Evolutionary conservation across 305 asterid genomes (phyloP).

Genomic region (Solanum hybrid): DNA sequence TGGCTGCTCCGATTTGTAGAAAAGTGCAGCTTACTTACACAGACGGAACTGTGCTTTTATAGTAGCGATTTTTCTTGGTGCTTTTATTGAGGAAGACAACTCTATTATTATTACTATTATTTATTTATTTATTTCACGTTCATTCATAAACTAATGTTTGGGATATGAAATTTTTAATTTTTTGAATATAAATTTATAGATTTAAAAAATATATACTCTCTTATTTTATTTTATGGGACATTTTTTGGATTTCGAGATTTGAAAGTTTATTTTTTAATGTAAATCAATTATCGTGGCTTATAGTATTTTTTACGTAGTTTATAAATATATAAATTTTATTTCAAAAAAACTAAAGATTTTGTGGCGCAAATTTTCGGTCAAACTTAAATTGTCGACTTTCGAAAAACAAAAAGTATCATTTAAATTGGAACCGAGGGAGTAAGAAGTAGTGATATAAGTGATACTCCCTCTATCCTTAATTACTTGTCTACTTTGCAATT

Average conservation of each 20-base stretch:
- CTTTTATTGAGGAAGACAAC: not conserved
- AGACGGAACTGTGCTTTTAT: not conserved
- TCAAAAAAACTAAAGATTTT: no score
- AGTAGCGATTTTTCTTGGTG: not conserved
- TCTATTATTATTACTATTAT: not conserved
- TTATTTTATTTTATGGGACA: no score
- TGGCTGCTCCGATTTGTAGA: not conserved
- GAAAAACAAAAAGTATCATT: accelerated
- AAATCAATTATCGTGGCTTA: accelerated
- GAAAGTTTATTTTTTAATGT: no score
- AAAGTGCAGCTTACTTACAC: not conserved
- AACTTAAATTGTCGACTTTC: no score
- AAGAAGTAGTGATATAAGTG: not conserved
- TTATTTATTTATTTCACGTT: not conserved
- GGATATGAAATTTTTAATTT: not conserved
- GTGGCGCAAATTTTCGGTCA: accelerated
- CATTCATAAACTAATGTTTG: not conserved
- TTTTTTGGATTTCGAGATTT: no score
- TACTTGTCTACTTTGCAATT: no score
- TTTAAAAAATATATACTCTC: no score
- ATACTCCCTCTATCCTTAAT: no score
- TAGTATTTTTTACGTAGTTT: no score
- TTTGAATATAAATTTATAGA: no score
- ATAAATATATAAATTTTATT: no score
- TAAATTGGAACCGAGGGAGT: not conserved